Percentiles rank a stretch among this genome's conserved stretches.
phyloP scores from a whole-genome alignment of 805 yeast genomes.

The Priceomyces castillae region DNA sequence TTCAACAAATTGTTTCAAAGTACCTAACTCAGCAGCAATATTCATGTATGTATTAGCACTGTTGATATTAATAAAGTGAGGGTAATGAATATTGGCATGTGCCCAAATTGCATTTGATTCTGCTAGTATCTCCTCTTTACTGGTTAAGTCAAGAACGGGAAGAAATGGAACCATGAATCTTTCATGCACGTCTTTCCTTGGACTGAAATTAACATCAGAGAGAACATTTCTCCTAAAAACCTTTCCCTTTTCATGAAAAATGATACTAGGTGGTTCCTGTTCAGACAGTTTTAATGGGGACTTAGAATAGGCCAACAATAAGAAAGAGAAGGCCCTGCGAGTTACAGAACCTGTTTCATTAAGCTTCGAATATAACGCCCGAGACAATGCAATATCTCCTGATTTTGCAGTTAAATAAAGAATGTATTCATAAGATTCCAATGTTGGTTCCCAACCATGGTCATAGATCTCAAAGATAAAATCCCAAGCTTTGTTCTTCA shows the following conservation, averaged over 20 bases:
- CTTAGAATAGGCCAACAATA: constrained; percentile 51
- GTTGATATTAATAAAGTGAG: constrained; percentile 40
- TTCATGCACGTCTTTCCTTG: constrained; percentile 11
- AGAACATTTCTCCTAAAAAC: constrained; percentile 47
- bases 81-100: constrained; percentile 44
- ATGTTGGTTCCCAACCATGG: constrained; percentile 39
- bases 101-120: constrained; percentile 81
- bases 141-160: constrained; percentile 48
- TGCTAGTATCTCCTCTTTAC: constrained; percentile 48
- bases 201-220: constrained; percentile 17
- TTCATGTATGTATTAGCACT: constrained; percentile 52
- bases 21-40: constrained; percentile 39
- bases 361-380: constrained; percentile 61
- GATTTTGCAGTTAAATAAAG: constrained; percentile 74
- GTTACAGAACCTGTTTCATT: constrained; percentile 33
- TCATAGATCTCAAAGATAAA: constrained; percentile 64
- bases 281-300: constrained; percentile 17
- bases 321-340: constrained; percentile 42
- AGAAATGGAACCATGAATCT: constrained; percentile 65
- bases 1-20: constrained; percentile 31
- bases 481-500: constrained; percentile 68
- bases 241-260: constrained; percentile 45
- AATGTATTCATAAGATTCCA: constrained; percentile 61
- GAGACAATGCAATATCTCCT: constrained; percentile 69
- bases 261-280: constrained; percentile 30